These are phyloP conservation scores for Cystofilobasidium macerans DNA, from an alignment of 768 basidiomycete species.

Conservation along the genomic window DNA sequence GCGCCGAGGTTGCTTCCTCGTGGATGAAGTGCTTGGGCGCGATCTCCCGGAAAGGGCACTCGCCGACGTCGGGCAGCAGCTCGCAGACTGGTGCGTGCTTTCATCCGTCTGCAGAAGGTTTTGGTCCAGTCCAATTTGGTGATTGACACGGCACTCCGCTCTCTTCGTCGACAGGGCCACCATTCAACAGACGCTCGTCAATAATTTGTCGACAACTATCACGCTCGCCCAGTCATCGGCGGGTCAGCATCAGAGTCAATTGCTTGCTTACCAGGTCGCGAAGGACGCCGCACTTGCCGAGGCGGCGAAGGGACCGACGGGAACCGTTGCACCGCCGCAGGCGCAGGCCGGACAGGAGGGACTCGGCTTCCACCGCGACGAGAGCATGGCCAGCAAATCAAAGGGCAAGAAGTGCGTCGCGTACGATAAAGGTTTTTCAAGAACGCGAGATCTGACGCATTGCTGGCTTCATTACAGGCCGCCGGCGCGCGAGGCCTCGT, in stretches of 20 bases:
- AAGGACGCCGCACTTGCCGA: constrained; percentile 38
- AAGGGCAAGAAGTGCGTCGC: constrained; percentile 9
- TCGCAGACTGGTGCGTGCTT: constrained; percentile 36
- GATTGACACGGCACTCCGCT: neutral
- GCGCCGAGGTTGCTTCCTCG: constrained; percentile 74
- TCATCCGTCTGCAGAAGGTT: neutral
- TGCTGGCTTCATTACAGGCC: too few species aligned
- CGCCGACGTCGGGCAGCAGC: constrained; percentile 24
- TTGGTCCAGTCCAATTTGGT: constrained; percentile 47
- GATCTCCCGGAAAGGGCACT: constrained; percentile 47
- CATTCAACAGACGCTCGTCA: constrained; percentile 59
- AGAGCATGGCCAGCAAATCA: neutral
- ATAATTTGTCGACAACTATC: constrained; percentile 16
- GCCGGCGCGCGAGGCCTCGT: neutral
- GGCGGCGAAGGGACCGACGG: neutral
- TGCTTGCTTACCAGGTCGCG: constrained; percentile 60
- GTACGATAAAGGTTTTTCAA: neutral
- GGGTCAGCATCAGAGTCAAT: constrained; percentile 31
- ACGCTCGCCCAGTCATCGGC: constrained; percentile 2
- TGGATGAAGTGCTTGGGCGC: constrained; percentile 84
- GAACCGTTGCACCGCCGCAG: too few species aligned
- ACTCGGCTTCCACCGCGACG: neutral
- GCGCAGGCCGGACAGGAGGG: neutral
- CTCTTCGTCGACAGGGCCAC: constrained; percentile 28
- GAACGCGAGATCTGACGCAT: neutral